A percentile compares a stretch with the other conserved stretches of the same genome.
These are phyloP conservation scores for Zarea fungicola DNA, from an alignment of 2,329 filamentous ascomycete genomes.

Conservation along the genomic window DNA sequence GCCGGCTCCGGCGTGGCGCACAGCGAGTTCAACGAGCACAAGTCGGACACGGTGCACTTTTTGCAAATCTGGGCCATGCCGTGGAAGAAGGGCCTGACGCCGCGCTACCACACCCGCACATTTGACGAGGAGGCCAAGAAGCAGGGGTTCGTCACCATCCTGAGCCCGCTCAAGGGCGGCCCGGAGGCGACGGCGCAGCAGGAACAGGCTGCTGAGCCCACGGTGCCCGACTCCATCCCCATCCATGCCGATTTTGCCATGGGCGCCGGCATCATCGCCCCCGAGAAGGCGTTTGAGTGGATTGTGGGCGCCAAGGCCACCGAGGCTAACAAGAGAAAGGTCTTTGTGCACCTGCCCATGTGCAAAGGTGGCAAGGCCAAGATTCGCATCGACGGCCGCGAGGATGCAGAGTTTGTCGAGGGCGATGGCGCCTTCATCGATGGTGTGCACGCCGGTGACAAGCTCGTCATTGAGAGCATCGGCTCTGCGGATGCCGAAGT, in stretches of 20 bases:
- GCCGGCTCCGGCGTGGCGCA: constrained; percentile 79
- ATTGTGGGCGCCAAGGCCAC: constrained; percentile 57
- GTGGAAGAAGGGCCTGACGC: constrained; percentile 66
- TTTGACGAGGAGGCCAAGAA: constrained; percentile 71
- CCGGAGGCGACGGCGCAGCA: constrained; percentile 54
- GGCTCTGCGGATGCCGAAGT: constrained; percentile 66
- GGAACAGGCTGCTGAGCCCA: constrained; percentile 59
- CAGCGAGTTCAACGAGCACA: constrained; percentile 75
- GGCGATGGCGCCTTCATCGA: constrained; percentile 79
- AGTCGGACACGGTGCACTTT: constrained; percentile 69
- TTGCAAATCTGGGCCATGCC: constrained; percentile 85
- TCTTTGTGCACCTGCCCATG: constrained; percentile 79
- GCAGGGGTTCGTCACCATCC: constrained; percentile 65
- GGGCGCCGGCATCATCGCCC: constrained; percentile 68
- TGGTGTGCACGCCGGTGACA: constrained; percentile 57
- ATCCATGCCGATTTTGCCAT: constrained; percentile 82
- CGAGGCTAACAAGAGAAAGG: constrained; percentile 56
- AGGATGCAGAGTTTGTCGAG: constrained; percentile 61
- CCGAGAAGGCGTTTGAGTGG: constrained; percentile 64
- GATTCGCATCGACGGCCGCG: constrained; percentile 61
- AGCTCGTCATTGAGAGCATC: constrained; percentile 59
- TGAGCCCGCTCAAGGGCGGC: constrained; percentile 68
- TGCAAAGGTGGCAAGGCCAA: constrained; percentile 68
- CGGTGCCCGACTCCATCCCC: constrained; percentile 64
- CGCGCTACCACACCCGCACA: constrained; percentile 69